Evolutionary conservation across 2,329 filamentous ascomycete species (phyloP).

Genomic region (Diatrype stigma): DNA sequence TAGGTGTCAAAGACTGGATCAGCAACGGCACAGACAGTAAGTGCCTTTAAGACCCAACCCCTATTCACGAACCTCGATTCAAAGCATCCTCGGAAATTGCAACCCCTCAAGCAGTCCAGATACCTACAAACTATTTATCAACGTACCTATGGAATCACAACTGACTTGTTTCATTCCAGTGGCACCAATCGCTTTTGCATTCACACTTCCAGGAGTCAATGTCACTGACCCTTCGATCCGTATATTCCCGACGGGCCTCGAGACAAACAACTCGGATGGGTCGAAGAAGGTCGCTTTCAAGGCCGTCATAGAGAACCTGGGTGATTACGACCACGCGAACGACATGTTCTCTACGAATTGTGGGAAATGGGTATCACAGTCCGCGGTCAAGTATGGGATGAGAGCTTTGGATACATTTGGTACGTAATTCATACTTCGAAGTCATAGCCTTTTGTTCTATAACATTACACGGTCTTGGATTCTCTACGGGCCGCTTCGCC

Average conservation of each 20-base stretch:
- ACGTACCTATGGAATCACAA: too few species aligned
- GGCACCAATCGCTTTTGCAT: background rate
- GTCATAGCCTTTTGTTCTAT: background rate
- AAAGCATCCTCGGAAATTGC: background rate
- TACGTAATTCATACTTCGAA: background rate
- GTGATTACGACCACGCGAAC: slow-evolving; percentile 9
- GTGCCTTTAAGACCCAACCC: slow-evolving; percentile 14
- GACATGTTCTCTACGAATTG: slow-evolving; percentile 27
- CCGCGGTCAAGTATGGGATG: slow-evolving; percentile 21
- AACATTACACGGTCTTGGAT: background rate
- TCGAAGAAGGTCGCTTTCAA: slow-evolving; percentile 19
- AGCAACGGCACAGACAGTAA: slow-evolving; percentile 24
- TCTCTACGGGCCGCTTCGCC: too few species aligned
- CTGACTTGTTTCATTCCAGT: background rate
- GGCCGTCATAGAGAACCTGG: slow-evolving; percentile 24
- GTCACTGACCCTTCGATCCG: slow-evolving; percentile 20
- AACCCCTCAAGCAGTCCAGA: background rate
- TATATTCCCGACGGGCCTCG: slow-evolving; percentile 24
- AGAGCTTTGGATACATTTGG: slow-evolving; percentile 26
- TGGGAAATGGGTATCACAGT: slow-evolving; percentile 25
- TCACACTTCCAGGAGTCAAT: slow-evolving; percentile 21
- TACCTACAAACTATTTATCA: too few species aligned
- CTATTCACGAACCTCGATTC: too few species aligned
- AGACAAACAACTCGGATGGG: slow-evolving; percentile 7
- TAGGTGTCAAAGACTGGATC: slow-evolving; percentile 21